A percentile compares a stretch with the other conserved stretches of the same genome.
These are phyloP conservation scores for thale cress (Arabidopsis thaliana) DNA, from an alignment of 345 rosid species.

Conservation along the genomic window DNA sequence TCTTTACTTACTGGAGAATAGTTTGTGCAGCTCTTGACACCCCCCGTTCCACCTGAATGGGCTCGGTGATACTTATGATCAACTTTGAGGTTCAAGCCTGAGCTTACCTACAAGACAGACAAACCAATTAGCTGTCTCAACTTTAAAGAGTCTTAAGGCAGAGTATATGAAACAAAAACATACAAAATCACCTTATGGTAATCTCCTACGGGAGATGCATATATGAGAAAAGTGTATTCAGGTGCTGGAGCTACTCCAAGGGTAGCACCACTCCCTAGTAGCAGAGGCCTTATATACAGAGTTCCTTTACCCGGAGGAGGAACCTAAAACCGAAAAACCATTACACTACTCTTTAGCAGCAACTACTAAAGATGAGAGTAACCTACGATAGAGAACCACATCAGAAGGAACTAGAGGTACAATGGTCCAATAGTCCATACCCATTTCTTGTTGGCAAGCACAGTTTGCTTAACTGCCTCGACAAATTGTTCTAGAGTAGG, in stretches of 20 bases:
- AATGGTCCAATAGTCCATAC: conserved; percentile 16
- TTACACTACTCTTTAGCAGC: background rate
- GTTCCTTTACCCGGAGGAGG: conserved; percentile 75
- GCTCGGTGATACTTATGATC: conserved; percentile 58
- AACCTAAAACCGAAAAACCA: conserved; percentile 45
- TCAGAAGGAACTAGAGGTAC: conserved; percentile 35
- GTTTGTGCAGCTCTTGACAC: conserved; percentile 64
- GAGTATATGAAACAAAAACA: conserved; percentile 40
- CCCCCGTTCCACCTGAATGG: conserved; percentile 67
- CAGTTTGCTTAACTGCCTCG: conserved; percentile 56
- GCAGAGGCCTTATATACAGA: conserved; percentile 71
- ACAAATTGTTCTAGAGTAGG: conserved; percentile 60
- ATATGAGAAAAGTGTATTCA: conserved; percentile 55
- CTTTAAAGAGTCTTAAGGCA: background rate
- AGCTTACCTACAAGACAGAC: conserved; percentile 41
- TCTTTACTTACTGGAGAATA: conserved; percentile 60
- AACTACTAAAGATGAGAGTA: conserved; percentile 5
- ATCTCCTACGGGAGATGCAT: conserved; percentile 61
- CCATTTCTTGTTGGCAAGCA: conserved; percentile 65
- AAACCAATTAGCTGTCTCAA: background rate
- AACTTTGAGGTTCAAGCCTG: conserved; percentile 52
- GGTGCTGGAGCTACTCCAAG: conserved; percentile 63
- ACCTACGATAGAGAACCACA: conserved; percentile 6
- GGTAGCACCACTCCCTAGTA: conserved; percentile 58
- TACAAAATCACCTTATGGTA: conserved; percentile 51